A percentile compares a stretch with the other conserved stretches of the same genome.
These are phyloP conservation scores for Vitis cinerea DNA, from an alignment of 164 flowering plant species.

Conservation along the genomic window DNA sequence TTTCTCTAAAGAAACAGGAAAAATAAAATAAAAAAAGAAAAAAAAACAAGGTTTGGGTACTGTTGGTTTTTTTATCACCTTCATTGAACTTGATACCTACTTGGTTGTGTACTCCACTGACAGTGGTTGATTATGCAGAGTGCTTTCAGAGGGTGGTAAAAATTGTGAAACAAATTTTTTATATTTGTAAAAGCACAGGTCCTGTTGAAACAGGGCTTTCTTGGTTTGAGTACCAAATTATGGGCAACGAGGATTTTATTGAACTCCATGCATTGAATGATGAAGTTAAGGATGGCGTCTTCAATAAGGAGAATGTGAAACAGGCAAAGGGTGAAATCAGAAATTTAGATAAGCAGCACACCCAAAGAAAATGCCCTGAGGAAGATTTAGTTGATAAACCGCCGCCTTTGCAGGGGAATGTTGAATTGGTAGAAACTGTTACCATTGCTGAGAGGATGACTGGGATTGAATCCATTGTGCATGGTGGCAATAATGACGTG, in stretches of 20 bases:
- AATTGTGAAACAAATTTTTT: too few species aligned
- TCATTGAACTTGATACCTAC: too few species aligned
- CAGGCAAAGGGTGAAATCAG: background rate
- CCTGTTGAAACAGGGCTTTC: background rate
- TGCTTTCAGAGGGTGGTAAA: too few species aligned
- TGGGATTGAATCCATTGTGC: background rate
- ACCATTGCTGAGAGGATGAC: background rate
- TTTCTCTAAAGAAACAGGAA: too few species aligned
- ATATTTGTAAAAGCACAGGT: background rate
- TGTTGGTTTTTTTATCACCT: too few species aligned
- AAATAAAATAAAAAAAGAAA: too few species aligned
- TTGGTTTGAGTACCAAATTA: background rate
- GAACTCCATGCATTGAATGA: background rate
- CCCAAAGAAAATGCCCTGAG: background rate
- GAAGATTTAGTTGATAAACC: background rate
- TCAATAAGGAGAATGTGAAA: background rate
- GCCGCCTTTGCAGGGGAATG: background rate
- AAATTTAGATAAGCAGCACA: background rate
- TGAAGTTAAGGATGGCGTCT: background rate
- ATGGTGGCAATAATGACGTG: background rate
- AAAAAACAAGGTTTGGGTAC: too few species aligned
- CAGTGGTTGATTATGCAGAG: too few species aligned
- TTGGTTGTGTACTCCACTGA: too few species aligned
- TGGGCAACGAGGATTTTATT: background rate
- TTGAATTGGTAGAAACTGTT: slow-evolving; percentile 1